Conservation (phyloP, 2,329 filamentous ascomycete species). For the Xylaria sp. region DNA sequence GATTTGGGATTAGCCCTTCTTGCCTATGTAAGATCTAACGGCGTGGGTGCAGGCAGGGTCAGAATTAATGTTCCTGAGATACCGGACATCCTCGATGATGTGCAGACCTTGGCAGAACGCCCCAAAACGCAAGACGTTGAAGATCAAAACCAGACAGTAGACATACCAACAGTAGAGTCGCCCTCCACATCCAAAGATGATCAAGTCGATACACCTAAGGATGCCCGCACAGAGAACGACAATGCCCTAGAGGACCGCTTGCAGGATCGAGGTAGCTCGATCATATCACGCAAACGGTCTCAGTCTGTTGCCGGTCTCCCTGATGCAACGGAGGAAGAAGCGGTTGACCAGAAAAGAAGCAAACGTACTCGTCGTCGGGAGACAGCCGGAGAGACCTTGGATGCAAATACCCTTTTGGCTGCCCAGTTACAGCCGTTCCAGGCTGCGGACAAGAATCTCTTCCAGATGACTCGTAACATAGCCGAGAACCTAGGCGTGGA, state of each 20-base stretch:
- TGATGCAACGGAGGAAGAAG: slow-evolving; percentile 63
- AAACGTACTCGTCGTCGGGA: slow-evolving; percentile 69
- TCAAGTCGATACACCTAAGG: slow-evolving; percentile 48
- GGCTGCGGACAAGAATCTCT: slow-evolving; percentile 61
- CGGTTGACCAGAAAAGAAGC: slow-evolving; percentile 64
- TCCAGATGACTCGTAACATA: slow-evolving; percentile 60
- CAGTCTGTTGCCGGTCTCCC: slow-evolving; percentile 65
- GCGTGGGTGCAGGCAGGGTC: slow-evolving; percentile 44
- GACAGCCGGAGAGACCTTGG: slow-evolving; percentile 56
- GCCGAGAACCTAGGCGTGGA: slow-evolving; percentile 61
- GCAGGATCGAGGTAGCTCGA: slow-evolving; percentile 45
- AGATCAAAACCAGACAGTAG: slow-evolving; percentile 14
- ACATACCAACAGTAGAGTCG: slow-evolving; percentile 16
- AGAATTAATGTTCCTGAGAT: slow-evolving; percentile 46
- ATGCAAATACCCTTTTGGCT: slow-evolving; percentile 58
- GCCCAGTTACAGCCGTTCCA: slow-evolving; percentile 63
- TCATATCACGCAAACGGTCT: slow-evolving; percentile 62
- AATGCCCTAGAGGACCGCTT: slow-evolving; percentile 43
- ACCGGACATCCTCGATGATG: slow-evolving; percentile 40
- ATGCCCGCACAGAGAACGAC: slow-evolving; percentile 38
- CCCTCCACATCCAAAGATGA: slow-evolving; percentile 39
- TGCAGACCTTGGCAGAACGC: slow-evolving; percentile 34
- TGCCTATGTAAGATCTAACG: slow-evolving; percentile 42
- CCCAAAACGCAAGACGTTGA: slow-evolving; percentile 27
- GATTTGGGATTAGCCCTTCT: slow-evolving; percentile 51